Evolutionary conservation across 2,329 filamentous ascomycete species (phyloP).

Genomic region (Sclerotinia sclerotiorum): DNA sequence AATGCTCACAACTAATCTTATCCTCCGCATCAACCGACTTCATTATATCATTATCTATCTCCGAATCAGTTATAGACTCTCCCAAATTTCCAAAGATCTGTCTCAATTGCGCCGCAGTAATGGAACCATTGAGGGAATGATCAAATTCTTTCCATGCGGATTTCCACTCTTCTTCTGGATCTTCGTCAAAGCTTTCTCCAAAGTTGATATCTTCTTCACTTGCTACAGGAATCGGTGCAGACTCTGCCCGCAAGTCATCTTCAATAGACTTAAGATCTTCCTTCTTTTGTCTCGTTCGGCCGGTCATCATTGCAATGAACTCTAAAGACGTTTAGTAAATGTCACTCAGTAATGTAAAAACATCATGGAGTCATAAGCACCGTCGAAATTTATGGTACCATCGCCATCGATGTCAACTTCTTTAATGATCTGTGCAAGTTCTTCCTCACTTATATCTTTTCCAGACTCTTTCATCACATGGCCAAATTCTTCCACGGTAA

Average conservation of each 20-base stretch:
- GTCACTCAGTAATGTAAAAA: background rate
- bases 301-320: constrained; percentile 48
- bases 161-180: constrained; percentile 38
- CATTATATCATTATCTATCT: constrained; percentile 40
- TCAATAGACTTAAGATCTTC: background rate
- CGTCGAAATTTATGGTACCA: constrained; percentile 64
- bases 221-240: background rate
- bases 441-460: constrained; percentile 34
- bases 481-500: constrained; percentile 23
- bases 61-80: constrained; percentile 41
- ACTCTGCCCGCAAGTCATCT: background rate
- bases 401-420: constrained; percentile 65
- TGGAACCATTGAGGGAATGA: constrained; percentile 40
- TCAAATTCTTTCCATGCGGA: constrained; percentile 43
- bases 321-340: constrained; percentile 35
- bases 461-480: constrained; percentile 24
- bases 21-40: constrained; percentile 43
- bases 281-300: constrained; percentile 36
- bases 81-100: constrained; percentile 41
- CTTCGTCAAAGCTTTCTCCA: constrained; percentile 28
- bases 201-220: constrained; percentile 24
- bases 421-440: constrained; percentile 66
- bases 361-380: constrained; percentile 39
- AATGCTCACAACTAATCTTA: constrained; percentile 43
- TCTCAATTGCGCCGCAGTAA: constrained; percentile 41